A percentile compares a stretch with the other conserved stretches of the same genome.
Evolutionary conservation across 1,284 basidiomycete genomes (phyloP).

Genomic region (Ceratorhiza oryzae-sativae): DNA sequence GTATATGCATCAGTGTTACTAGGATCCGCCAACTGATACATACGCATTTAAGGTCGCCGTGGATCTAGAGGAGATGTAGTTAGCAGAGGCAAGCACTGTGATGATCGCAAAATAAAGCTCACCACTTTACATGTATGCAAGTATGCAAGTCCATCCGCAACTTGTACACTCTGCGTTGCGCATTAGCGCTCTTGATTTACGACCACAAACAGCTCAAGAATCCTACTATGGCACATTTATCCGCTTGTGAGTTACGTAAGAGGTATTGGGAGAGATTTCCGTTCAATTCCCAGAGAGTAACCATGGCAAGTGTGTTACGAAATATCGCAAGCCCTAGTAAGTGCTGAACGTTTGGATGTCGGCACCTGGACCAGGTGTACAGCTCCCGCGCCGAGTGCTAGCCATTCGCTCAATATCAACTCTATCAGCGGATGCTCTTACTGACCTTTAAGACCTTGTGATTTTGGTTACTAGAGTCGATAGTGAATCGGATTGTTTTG

Average conservation of each 20-base stretch:
- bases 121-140: not conserved
- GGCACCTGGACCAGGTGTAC: slow-evolving; percentile 12
- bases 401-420: too few species aligned
- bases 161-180: not conserved
- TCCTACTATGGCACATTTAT: slow-evolving; percentile 3
- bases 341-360: slow-evolving; percentile 1
- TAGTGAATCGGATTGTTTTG: slow-evolving; percentile 1
- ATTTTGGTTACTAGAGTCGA: not conserved
- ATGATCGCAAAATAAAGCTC: not conserved
- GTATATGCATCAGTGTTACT: too few species aligned
- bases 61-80: not conserved
- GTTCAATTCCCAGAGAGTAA: not conserved
- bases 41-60: slow-evolving; percentile 5
- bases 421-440: too few species aligned
- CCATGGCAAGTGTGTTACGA: not conserved
- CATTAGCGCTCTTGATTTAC: too few species aligned
- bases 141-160: not conserved
- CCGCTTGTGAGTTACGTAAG: not conserved
- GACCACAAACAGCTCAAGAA: not conserved
- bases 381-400: slow-evolving; percentile 1
- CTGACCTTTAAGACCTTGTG: slow-evolving; percentile 1
- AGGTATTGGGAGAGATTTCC: slow-evolving; percentile 3
- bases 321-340: slow-evolving; percentile 4
- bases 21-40: too few species aligned
- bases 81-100: not conserved